These are phyloP conservation scores for Lactarius akahatsu DNA, from an alignment of 768 basidiomycete genomes.

Conservation along the genomic window DNA sequence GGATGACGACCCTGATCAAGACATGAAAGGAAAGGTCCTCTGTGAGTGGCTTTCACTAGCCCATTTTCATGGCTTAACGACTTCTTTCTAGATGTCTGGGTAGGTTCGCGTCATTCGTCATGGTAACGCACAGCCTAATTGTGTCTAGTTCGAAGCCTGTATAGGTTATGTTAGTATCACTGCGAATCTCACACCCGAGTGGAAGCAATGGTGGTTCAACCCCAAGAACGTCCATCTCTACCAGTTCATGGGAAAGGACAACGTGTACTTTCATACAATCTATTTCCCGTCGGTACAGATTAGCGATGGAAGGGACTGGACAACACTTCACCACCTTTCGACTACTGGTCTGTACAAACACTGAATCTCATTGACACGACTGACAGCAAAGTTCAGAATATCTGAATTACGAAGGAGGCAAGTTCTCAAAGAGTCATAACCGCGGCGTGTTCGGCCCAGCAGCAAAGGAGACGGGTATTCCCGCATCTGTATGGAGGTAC, in stretches of 20 bases:
- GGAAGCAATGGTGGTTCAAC: slow-evolving; percentile 98
- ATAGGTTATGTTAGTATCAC: slow-evolving; percentile 98
- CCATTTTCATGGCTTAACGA: background rate
- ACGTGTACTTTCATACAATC: slow-evolving; percentile 97
- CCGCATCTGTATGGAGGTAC: slow-evolving; percentile 95
- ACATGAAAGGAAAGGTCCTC: slow-evolving; percentile 92
- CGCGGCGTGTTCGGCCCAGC: slow-evolving; percentile 96
- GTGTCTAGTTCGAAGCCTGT: slow-evolving; percentile 84
- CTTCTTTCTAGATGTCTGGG: slow-evolving; percentile 78
- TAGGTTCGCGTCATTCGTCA: slow-evolving; percentile 41
- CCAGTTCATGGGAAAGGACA: slow-evolving; percentile 99
- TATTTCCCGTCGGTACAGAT: slow-evolving; percentile 90
- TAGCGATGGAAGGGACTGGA: slow-evolving; percentile 91
- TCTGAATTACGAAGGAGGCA: slow-evolving; percentile 96
- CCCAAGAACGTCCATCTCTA: slow-evolving; percentile 85
- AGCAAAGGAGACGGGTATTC: slow-evolving; percentile 90
- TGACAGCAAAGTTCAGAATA: slow-evolving; percentile 59
- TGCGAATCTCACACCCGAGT: slow-evolving; percentile 89
- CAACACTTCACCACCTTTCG: slow-evolving; percentile 88
- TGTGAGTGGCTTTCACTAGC: slow-evolving; percentile 54
- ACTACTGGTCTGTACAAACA: slow-evolving; percentile 72
- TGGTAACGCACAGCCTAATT: slow-evolving; percentile 1
- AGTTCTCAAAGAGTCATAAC: slow-evolving; percentile 97
- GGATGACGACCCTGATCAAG: slow-evolving; percentile 70
- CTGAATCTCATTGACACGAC: background rate